These are phyloP conservation scores for Globisporangium viniferum DNA, from an alignment of 352 stramenopile species.

Conservation along the genomic window DNA sequence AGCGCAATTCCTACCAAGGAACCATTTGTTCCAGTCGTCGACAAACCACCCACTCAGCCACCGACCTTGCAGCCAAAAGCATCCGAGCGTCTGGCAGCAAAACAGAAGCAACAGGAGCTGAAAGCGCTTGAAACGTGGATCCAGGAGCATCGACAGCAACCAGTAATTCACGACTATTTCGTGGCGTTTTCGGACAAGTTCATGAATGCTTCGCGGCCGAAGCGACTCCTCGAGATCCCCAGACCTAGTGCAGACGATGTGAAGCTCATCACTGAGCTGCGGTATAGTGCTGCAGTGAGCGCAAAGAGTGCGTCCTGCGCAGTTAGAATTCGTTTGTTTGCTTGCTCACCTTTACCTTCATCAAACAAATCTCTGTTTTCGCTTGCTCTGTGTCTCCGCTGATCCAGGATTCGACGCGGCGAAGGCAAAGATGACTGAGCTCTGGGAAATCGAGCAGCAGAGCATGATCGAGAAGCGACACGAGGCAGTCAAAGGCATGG, in stretches of 20 bases:
- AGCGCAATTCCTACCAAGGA: background rate
- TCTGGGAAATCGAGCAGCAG: constrained; percentile 35
- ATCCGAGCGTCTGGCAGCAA: constrained; percentile 18
- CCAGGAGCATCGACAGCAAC: constrained; percentile 10
- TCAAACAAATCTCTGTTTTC: background rate
- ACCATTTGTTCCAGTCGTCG: constrained; percentile 1
- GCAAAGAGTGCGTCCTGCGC: constrained; percentile 29
- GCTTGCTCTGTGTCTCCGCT: background rate
- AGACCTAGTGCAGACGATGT: constrained; percentile 17
- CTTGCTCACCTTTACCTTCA: background rate
- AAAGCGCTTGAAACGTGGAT: constrained; percentile 15
- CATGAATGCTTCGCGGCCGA: constrained; percentile 6
- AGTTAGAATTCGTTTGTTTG: background rate
- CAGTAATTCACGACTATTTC: constrained; percentile 4
- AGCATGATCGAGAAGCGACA: constrained; percentile 25
- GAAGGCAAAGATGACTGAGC: constrained; percentile 23
- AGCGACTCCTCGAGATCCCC: constrained; percentile 10
- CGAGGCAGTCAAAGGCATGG: constrained; percentile 24
- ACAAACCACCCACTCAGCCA: background rate
- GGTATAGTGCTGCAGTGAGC: constrained; percentile 31
- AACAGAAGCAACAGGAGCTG: constrained; percentile 17
- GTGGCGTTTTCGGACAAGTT: constrained; percentile 15
- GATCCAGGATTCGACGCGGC: constrained; percentile 31
- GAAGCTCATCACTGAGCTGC: constrained; percentile 30
- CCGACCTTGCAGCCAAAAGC: constrained; percentile 8